phyloP scores from a whole-genome alignment of 2,329 filamentous ascomycete genomes.

The Colletotrichum lini region DNA sequence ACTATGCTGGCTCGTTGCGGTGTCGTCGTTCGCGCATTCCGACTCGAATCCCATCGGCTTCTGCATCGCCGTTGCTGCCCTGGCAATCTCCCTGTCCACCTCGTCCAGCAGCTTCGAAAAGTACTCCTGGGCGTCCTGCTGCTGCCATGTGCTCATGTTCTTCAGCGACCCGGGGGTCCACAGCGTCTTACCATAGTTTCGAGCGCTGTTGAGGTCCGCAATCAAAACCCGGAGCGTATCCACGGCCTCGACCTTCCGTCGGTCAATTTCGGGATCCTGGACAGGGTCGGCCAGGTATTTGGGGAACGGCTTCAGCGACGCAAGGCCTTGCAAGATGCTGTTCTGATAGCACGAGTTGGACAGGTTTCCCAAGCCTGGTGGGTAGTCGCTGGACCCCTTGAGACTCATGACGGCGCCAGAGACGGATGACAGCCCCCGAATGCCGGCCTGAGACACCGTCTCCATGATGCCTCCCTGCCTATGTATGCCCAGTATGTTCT shows the following conservation, averaged over 20 bases:
- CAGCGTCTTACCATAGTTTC: slow-evolving; percentile 81
- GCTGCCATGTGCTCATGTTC: slow-evolving; percentile 94
- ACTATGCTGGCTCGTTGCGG: slow-evolving; percentile 63
- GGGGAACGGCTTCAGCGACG: slow-evolving; percentile 80
- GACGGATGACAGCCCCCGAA: slow-evolving; percentile 68
- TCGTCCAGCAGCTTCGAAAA: slow-evolving; percentile 91
- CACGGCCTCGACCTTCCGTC: slow-evolving; percentile 44
- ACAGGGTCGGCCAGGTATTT: slow-evolving; percentile 72
- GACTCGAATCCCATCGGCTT: slow-evolving; percentile 57
- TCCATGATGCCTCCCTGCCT: slow-evolving; percentile 66
- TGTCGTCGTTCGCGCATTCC: slow-evolving; percentile 58
- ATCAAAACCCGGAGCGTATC: slow-evolving; percentile 75
- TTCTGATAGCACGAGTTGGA: slow-evolving; percentile 99
- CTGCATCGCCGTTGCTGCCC: slow-evolving; percentile 56
- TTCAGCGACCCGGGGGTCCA: slow-evolving; percentile 89
- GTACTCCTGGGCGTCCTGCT: slow-evolving; percentile 98
- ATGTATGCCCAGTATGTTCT: slow-evolving; percentile 73
- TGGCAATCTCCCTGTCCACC: slow-evolving; percentile 81
- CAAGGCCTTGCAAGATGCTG: slow-evolving; percentile 88
- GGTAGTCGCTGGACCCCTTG: slow-evolving; percentile 61
- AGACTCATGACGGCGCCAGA: slow-evolving; percentile 59
- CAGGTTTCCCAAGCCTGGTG: slow-evolving; percentile 85
- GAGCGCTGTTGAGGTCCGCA: slow-evolving; percentile 75
- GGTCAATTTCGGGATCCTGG: slow-evolving; percentile 42
- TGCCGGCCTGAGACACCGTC: slow-evolving; percentile 71